phyloP scores from a whole-genome alignment of 1,284 basidiomycete genomes.

The Sanghuangporus sanghuang region DNA sequence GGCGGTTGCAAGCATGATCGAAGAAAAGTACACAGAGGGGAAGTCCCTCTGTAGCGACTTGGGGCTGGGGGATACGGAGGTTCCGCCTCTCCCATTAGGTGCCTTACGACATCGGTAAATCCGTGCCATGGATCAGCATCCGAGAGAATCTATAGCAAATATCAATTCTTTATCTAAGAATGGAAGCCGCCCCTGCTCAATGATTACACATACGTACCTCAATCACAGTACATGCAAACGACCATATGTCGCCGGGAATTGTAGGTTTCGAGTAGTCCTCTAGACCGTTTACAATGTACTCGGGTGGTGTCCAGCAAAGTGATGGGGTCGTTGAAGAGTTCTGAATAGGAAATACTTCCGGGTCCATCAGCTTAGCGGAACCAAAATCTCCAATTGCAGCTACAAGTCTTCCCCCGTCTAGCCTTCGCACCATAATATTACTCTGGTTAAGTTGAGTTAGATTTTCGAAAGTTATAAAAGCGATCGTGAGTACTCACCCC shows the following conservation, averaged over 20 bases:
- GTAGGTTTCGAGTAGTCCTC: neutral
- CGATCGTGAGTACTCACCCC: neutral
- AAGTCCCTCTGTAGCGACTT: no score
- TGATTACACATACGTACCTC: neutral
- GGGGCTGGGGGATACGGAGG: no score
- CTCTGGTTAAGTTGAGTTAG: neutral
- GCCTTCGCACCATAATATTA: neutral
- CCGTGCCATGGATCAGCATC: no score
- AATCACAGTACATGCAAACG: slow-evolving; percentile 6
- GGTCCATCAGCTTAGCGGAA: neutral
- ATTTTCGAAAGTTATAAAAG: neutral
- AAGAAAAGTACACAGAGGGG: no score
- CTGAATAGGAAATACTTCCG: neutral
- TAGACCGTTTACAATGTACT: neutral
- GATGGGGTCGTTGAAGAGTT: neutral
- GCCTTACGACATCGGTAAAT: no score
- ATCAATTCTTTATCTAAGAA: no score
- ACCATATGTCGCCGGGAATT: neutral
- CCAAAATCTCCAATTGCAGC: slow-evolving; percentile 1
- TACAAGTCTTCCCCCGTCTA: neutral
- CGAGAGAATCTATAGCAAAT: no score
- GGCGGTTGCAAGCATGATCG: no score
- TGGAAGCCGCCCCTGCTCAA: no score
- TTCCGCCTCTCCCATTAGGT: no score
- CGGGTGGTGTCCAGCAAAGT: slow-evolving; percentile 1